Conservation (phyloP, 441 rosid species). For the Flueggea neowawraea region DNA sequence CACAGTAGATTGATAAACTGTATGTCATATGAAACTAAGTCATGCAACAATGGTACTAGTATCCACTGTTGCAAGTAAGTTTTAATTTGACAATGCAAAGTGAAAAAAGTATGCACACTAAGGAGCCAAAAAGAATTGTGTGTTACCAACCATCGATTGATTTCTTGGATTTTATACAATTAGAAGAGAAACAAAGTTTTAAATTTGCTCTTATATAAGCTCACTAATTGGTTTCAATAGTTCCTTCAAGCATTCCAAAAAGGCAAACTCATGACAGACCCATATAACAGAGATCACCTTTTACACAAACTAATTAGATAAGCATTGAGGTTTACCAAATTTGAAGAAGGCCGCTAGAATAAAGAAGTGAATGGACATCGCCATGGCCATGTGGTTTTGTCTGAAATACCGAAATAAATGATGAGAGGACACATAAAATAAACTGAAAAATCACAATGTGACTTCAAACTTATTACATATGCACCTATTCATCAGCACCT, state of each 20-base stretch:
- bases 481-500: constrained; percentile 42
- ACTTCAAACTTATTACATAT: background rate
- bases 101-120: background rate
- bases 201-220: background rate
- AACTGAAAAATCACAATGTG: background rate
- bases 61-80: too few species aligned
- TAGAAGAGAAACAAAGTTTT: background rate
- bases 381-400: constrained; percentile 99
- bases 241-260: background rate
- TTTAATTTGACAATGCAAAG: background rate
- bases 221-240: background rate
- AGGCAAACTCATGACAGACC: too few species aligned
- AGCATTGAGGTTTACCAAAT: constrained; percentile 47
- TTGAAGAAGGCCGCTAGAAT: constrained; percentile 82
- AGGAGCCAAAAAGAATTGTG: background rate
- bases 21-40: too few species aligned
- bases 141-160: background rate
- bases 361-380: constrained; percentile 91
- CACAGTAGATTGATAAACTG: background rate
- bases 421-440: background rate
- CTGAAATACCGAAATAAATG: constrained; percentile 36
- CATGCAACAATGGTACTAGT: background rate
- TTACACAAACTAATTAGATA: background rate
- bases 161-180: background rate
- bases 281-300: too few species aligned